Evolutionary conservation across 1,139 yeast genomes (phyloP).

Genomic region (Yamadazyma buinensis): DNA sequence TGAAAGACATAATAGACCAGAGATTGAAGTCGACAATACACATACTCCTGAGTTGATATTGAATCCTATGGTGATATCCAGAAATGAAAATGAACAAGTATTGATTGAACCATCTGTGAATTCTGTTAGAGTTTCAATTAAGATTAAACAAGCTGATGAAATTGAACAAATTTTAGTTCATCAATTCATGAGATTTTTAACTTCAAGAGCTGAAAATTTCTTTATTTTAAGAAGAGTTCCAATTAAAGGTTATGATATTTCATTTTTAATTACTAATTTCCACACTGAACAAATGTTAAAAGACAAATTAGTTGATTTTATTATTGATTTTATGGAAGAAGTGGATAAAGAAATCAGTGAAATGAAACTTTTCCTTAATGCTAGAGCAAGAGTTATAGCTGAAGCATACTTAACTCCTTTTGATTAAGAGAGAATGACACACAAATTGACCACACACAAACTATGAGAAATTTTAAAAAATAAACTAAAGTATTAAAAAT

Average conservation of each 20-base stretch:
- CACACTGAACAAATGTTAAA: conserved; percentile 96
- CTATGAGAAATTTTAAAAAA: no score
- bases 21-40: conserved; percentile 70
- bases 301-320: conserved; percentile 91
- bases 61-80: conserved; percentile 85
- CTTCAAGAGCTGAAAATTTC: conserved; percentile 94
- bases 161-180: conserved; percentile 92
- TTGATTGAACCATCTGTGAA: conserved; percentile 92
- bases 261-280: conserved; percentile 87
- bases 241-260: conserved; percentile 85
- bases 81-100: conserved; percentile 92
- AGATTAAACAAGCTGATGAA: conserved; percentile 96
- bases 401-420: conserved; percentile 85
- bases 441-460: no score
- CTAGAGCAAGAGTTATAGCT: conserved; percentile 97
- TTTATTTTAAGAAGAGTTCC: conserved; percentile 90
- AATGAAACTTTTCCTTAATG: conserved; percentile 94
- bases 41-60: conserved; percentile 76
- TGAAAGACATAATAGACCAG: conserved; percentile 97
- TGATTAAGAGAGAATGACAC: no score
- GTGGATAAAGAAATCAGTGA: conserved; percentile 98
- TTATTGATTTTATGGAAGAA: conserved; percentile 98
- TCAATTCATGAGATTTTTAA: conserved; percentile 87
- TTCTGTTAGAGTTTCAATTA: conserved; percentile 82
- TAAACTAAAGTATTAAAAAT: no score